Percentiles rank a stretch among this genome's conserved stretches.
phyloP scores from a whole-genome alignment of 225 moss, liverwort and hornwort species.

The Anthoceros angustus region DNA sequence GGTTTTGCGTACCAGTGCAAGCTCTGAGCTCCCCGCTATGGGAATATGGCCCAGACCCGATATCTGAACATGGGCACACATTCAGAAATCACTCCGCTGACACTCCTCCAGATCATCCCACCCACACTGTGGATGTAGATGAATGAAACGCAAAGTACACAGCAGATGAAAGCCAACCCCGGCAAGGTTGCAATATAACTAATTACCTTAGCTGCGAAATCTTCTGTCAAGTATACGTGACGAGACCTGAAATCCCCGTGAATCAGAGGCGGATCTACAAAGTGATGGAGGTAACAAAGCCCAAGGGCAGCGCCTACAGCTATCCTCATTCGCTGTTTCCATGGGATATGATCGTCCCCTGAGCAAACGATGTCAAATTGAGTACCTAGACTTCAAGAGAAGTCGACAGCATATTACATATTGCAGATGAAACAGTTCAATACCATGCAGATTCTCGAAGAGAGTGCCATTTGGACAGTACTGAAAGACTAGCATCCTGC shows the following conservation, averaged over 20 bases:
- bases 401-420: background rate
- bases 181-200: background rate
- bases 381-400: background rate
- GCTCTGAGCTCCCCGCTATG: slow-evolving; percentile 17
- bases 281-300: slow-evolving; percentile 29
- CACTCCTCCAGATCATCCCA: no score
- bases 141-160: no score
- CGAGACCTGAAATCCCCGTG: slow-evolving; percentile 31
- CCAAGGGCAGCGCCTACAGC: slow-evolving; percentile 31
- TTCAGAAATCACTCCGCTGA: no score
- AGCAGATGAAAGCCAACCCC: background rate
- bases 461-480: slow-evolving; percentile 37
- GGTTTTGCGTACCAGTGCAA: slow-evolving; percentile 10
- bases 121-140: background rate
- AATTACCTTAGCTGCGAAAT: slow-evolving; percentile 31
- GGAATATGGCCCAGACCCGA: slow-evolving; percentile 31
- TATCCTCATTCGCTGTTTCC: slow-evolving; percentile 33
- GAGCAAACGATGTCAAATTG: slow-evolving; percentile 12
- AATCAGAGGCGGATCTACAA: slow-evolving; percentile 33
- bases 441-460: slow-evolving; percentile 27
- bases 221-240: slow-evolving; percentile 32
- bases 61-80: slow-evolving; percentile 16
- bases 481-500: slow-evolving; percentile 34
- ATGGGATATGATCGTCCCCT: slow-evolving; percentile 26
- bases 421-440: background rate